Percentiles rank a stretch among this genome's conserved stretches.
These are phyloP conservation scores for Colletotrichum truncatum DNA, from an alignment of 2,329 filamentous ascomycete genomes.

Conservation along the genomic window DNA sequence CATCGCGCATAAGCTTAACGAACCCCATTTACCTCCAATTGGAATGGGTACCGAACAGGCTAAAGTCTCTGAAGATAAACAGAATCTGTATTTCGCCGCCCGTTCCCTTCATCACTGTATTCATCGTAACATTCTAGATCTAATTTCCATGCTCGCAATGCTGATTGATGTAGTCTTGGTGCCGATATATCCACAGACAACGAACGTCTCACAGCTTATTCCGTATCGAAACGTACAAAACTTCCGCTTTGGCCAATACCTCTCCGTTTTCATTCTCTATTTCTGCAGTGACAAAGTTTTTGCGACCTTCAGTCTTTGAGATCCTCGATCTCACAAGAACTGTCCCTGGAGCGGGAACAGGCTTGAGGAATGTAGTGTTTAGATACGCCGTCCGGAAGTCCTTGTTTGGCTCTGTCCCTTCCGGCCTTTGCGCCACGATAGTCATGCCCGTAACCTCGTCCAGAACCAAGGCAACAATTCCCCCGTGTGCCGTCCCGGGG, in stretches of 20 bases:
- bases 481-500: constrained; percentile 45
- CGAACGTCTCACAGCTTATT: constrained; percentile 25
- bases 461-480: constrained; percentile 45
- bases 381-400: constrained; percentile 45
- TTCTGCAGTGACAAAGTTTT: constrained; percentile 42
- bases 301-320: constrained; percentile 44
- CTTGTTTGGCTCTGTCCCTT: constrained; percentile 37
- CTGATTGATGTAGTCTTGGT: too few relatives aligned
- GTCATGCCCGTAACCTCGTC: constrained; percentile 49
- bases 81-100: too few relatives aligned
- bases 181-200: too few relatives aligned
- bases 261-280: constrained; percentile 41
- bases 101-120: too few relatives aligned
- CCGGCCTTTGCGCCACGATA: constrained; percentile 46
- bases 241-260: constrained; percentile 40
- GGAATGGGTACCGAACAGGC: too few relatives aligned
- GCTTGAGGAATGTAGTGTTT: constrained; percentile 45
- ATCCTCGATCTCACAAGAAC: constrained; percentile 43
- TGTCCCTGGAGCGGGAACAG: constrained; percentile 40
- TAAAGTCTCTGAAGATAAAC: too few relatives aligned
- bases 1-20: too few relatives aligned
- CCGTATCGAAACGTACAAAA: constrained; percentile 22
- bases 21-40: too few relatives aligned
- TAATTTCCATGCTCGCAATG: too few relatives aligned
- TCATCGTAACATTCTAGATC: too few relatives aligned